These are phyloP conservation scores for Auxenochlorella pyrenoidosa DNA, from an alignment of 139 green algal species.

Conservation along the genomic window DNA sequence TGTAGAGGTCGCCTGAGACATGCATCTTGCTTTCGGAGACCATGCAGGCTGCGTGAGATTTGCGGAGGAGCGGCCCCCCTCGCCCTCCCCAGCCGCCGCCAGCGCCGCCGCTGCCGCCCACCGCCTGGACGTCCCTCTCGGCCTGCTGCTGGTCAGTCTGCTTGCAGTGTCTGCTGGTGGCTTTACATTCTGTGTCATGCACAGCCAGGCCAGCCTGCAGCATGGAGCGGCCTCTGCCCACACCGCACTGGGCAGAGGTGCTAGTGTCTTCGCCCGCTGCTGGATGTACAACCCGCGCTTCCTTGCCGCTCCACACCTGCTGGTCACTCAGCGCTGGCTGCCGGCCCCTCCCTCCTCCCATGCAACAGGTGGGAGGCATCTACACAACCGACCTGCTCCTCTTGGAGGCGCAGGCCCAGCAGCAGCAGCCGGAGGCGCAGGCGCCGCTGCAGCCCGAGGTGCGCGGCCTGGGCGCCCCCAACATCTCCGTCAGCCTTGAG, in stretches of 20 bases:
- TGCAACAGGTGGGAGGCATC: conserved; percentile 1
- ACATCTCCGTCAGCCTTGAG: conserved; percentile 14
- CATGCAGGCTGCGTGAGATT: conserved; percentile 29
- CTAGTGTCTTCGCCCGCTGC: no score
- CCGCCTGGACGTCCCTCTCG: neutral
- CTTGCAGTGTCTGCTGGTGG: no score
- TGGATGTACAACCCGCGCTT: no score
- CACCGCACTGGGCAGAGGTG: no score
- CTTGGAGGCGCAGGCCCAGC: neutral
- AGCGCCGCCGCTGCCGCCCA: neutral
- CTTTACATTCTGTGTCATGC: no score
- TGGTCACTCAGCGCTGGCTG: no score
- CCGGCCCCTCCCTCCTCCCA: no score
- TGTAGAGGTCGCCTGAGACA: no score
- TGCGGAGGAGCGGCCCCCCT: neutral
- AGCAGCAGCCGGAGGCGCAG: neutral
- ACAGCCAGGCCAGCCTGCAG: no score
- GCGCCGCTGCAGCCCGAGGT: neutral
- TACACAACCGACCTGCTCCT: conserved; percentile 4
- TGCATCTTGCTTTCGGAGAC: neutral
- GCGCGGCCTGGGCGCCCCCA: neutral
- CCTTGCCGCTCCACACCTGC: neutral
- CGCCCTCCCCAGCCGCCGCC: neutral
- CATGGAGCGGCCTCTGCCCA: no score
- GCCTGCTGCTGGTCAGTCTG: neutral